Percentiles rank a stretch among this genome's conserved stretches.
phyloP scores from a whole-genome alignment of 371 early-diverging fungal genomes.

The Rhizopus delemar region DNA sequence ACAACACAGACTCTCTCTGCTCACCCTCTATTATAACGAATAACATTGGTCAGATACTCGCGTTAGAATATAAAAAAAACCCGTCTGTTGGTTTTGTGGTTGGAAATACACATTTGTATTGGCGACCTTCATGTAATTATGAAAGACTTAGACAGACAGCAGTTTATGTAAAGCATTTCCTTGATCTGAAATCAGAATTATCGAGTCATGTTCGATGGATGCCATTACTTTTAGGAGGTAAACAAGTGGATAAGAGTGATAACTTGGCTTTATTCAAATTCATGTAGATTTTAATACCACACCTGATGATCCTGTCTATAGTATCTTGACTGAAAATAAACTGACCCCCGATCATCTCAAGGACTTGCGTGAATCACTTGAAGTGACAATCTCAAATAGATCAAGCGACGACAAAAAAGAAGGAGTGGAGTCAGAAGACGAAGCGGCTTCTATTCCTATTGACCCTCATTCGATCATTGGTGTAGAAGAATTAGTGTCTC shows the following conservation, averaged over 20 bases:
- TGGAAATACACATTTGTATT: constrained; percentile 55
- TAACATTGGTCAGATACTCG: constrained; percentile 54
- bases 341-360: constrained; percentile 22
- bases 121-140: constrained; percentile 61
- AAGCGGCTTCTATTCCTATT: neutral
- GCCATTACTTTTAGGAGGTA: constrained; percentile 35
- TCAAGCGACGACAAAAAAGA: constrained; percentile 5
- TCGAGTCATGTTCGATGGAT: constrained; percentile 21
- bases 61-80: constrained; percentile 27
- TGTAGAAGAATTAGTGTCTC: constrained; percentile 14
- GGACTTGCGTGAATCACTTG: constrained; percentile 31
- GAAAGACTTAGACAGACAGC: constrained; percentile 55
- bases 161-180: constrained; percentile 29
- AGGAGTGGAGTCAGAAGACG: constrained; percentile 12
- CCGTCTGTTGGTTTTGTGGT: constrained; percentile 30
- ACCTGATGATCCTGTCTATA: constrained; percentile 53
- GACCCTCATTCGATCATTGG: neutral
- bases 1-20: constrained; percentile 40
- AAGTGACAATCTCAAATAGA: neutral
- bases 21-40: constrained; percentile 54
- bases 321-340: constrained; percentile 17
- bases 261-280: neutral
- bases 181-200: constrained; percentile 23
- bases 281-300: constrained; percentile 56
- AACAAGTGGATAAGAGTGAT: neutral